phyloP scores from a whole-genome alignment of 345 rosid species.

The Sisymbrium irio region DNA sequence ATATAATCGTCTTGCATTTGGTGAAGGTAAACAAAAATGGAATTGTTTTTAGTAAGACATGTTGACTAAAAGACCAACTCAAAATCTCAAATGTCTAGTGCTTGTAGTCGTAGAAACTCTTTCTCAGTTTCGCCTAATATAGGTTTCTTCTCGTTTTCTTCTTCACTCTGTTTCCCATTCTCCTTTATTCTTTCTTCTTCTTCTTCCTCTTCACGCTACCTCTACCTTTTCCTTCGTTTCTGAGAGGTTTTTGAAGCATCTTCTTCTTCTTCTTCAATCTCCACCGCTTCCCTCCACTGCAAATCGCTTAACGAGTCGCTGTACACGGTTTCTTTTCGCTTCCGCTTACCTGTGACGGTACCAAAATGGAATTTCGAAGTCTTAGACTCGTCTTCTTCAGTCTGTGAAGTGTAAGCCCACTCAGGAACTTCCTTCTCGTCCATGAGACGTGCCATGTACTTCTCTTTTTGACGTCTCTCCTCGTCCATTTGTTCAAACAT shows the following conservation, averaged over 20 bases:
- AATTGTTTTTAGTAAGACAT: too few species aligned
- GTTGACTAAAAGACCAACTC: too few species aligned
- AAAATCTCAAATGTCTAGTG: too few species aligned
- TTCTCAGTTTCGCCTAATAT: too few species aligned
- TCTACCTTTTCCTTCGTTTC: conserved; percentile 47
- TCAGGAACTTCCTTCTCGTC: conserved; percentile 93
- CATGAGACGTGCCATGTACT: conserved; percentile 78
- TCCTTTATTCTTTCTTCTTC: too few species aligned
- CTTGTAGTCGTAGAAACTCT: too few species aligned
- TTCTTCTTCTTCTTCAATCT: conserved; percentile 71
- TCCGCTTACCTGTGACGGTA: conserved; percentile 61
- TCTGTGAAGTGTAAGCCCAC: conserved; percentile 67
- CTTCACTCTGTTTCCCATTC: too few species aligned
- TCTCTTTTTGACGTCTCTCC: conserved; percentile 73
- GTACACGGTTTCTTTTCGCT: conserved; percentile 68
- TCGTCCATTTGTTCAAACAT: conserved; percentile 88
- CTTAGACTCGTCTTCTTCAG: conserved; percentile 55
- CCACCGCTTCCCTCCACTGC: conserved; percentile 88
- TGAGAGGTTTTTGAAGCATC: conserved; percentile 33
- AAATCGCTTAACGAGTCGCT: conserved; percentile 72
- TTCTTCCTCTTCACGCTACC: conserved; percentile 55
- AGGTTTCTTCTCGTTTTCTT: too few species aligned
- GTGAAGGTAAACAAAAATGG: too few species aligned
- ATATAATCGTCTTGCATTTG: too few species aligned
- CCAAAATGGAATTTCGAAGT: conserved; percentile 35